A percentile compares a stretch with the other conserved stretches of the same genome.
phyloP scores from a whole-genome alignment of 345 rosid species.

The Euphorbia peplus region DNA sequence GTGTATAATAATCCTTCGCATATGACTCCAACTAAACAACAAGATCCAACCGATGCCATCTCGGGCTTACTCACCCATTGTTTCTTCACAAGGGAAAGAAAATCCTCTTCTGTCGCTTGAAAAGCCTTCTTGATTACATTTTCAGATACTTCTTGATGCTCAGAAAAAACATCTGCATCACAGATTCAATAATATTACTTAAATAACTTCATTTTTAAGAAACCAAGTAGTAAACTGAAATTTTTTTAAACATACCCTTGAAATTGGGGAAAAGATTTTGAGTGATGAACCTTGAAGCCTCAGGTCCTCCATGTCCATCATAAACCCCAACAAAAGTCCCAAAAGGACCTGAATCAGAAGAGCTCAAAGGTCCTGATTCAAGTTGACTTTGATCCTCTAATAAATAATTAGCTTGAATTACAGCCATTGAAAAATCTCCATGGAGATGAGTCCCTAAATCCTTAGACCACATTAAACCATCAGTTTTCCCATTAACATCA shows the following conservation, averaged over 20 bases:
- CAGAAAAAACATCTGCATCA: slow-evolving; percentile 49
- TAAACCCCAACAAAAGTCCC: slow-evolving; percentile 74
- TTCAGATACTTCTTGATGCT: slow-evolving; percentile 44
- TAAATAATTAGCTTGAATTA: slow-evolving; percentile 63
- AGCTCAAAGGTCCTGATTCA: slow-evolving; percentile 71
- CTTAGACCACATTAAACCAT: slow-evolving; percentile 66
- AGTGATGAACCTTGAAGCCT: slow-evolving; percentile 59
- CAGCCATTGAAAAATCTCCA: slow-evolving; percentile 84
- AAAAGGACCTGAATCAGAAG: slow-evolving; percentile 36
- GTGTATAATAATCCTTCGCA: slow-evolving; percentile 60
- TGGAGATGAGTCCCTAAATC: slow-evolving; percentile 59
- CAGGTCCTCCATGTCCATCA: slow-evolving; percentile 89
- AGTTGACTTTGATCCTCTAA: slow-evolving; percentile 87
- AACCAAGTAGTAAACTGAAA: no score
- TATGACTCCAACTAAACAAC: slow-evolving; percentile 66
- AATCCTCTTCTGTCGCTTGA: slow-evolving; percentile 52
- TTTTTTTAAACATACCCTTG: slow-evolving; percentile 43
- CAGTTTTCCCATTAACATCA: slow-evolving; percentile 40
- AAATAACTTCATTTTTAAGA: no score
- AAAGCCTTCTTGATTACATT: slow-evolving; percentile 55
- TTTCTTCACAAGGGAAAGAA: slow-evolving; percentile 55
- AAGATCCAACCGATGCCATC: slow-evolving; percentile 78
- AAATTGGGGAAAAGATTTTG: slow-evolving; percentile 57
- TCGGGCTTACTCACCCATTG: slow-evolving; percentile 60
- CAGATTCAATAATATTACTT: no score